Base-by-base conservation (phyloP, 441 rosid genomes). In the Pelargonium citronellum region DNA sequence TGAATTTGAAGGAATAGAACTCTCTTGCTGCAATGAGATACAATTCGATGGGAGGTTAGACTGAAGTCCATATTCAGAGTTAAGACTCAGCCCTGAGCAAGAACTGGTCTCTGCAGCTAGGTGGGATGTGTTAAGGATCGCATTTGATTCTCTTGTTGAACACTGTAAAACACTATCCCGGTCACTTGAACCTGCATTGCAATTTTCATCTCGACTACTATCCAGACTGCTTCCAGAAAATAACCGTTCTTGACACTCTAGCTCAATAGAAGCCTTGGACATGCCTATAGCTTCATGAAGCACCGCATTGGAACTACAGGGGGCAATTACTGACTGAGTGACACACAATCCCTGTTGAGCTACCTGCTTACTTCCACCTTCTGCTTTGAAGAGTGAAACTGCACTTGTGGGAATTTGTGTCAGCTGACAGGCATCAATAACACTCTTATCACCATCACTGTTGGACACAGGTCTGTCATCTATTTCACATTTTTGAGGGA, bases 41-140 rank as follows among this genome's bases (percentile, higher is more conserved):
- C 78, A 74, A 67, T 73, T 73, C 67, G 82, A 68, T 70, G 68
- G 82, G 39, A 71, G 67, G 19, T 86, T 79, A 69, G 66, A 83
- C 68, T 72, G 79, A 80, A 80, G 85, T 71, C 73, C 58, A 46
- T 72, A 77, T 46, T 80, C 84, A 24, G 79, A 75, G 70, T 57
- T 66, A 34, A 74, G 64, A 69, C 74, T 76, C 77, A 83, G 78
- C 67, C 77, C 79, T 34, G 86, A 80, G 75, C 74, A 67, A 19
- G 75, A 71, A 68, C 73, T 77, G 44, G 67, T 68, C 58, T 71
- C 77, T 67, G 78, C 77, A 73, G 80, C 72, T 20, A 74, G 70
- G 43, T 43, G 67, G 55, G 79, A 74, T 57, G 74, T 60, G 72
- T 67, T 75, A 58, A 68, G 71, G 12, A 22, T 27, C 43, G 49